phyloP scores from a whole-genome alignment of 2,329 filamentous ascomycete genomes.

The Ascochyta lentis region DNA sequence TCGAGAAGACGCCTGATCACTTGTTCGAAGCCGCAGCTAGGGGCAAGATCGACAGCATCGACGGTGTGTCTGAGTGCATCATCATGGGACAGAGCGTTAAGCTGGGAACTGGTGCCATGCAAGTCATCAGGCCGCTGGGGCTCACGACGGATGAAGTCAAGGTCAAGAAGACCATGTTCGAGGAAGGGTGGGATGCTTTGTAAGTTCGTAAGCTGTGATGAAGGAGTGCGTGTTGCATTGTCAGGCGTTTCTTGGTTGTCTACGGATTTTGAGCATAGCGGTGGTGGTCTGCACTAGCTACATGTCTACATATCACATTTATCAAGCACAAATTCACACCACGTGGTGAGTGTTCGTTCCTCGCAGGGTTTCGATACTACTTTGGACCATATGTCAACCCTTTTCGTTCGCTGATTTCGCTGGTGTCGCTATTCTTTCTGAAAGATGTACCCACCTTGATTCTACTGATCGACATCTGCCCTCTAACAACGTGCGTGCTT shows the following conservation, averaged over 20 bases:
- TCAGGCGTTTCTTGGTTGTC: slow-evolving; percentile 3
- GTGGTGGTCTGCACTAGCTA: slow-evolving; percentile 4
- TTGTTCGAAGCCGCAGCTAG: slow-evolving; percentile 91
- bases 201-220: slow-evolving; percentile 4
- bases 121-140: slow-evolving; percentile 77
- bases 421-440: too few species aligned
- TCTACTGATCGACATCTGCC: too few species aligned
- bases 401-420: too few species aligned
- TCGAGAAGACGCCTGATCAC: slow-evolving; percentile 98
- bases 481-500: too few species aligned
- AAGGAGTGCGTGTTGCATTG: background rate
- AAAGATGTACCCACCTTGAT: too few species aligned
- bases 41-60: slow-evolving; percentile 90
- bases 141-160: slow-evolving; percentile 30
- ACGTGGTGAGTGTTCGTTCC: background rate
- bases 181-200: slow-evolving; percentile 46
- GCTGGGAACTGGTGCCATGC: slow-evolving; percentile 89
- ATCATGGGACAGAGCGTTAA: slow-evolving; percentile 97
- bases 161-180: slow-evolving; percentile 43
- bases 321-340: background rate
- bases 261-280: slow-evolving; percentile 13
- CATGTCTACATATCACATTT: background rate
- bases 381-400: too few species aligned
- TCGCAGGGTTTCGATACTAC: background rate
- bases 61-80: slow-evolving; percentile 95